These are phyloP conservation scores for Xylariaceae sp. DNA, from an alignment of 2,329 filamentous ascomycete species.

Conservation along the genomic window DNA sequence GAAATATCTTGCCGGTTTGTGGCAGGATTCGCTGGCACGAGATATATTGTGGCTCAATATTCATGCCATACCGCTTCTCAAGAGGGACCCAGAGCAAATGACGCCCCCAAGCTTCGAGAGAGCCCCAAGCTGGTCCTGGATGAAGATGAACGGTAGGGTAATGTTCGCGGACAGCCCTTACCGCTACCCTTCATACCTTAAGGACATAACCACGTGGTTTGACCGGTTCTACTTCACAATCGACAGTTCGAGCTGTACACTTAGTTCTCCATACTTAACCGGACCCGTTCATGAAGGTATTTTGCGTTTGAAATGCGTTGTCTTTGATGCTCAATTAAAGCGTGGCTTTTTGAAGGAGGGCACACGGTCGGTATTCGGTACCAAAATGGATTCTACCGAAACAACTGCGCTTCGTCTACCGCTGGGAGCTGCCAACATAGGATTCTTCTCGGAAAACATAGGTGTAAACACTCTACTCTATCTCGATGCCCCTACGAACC, in stretches of 20 bases:
- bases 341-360: not conserved
- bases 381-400: not conserved
- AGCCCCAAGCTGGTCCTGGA: conserved; percentile 5
- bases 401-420: too few species aligned
- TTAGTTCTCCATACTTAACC: not conserved
- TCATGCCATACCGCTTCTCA: not conserved
- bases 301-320: not conserved
- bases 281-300: not conserved
- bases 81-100: not conserved
- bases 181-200: not conserved
- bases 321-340: not conserved
- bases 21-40: not conserved
- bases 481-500: too few species aligned
- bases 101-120: not conserved
- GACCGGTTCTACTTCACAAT: not conserved
- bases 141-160: not conserved
- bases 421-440: too few species aligned
- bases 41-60: conserved; percentile 6
- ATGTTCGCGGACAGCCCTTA: conserved; percentile 1
- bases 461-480: too few species aligned
- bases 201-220: not conserved
- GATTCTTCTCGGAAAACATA: too few species aligned
- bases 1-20: not conserved
- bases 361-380: too few species aligned
- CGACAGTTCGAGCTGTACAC: not conserved